Evolutionary conservation across 2,329 filamentous ascomycete genomes (phyloP), one percentile per base, ranked within the genome.

Genomic region (Exophiala sp.): DNA sequence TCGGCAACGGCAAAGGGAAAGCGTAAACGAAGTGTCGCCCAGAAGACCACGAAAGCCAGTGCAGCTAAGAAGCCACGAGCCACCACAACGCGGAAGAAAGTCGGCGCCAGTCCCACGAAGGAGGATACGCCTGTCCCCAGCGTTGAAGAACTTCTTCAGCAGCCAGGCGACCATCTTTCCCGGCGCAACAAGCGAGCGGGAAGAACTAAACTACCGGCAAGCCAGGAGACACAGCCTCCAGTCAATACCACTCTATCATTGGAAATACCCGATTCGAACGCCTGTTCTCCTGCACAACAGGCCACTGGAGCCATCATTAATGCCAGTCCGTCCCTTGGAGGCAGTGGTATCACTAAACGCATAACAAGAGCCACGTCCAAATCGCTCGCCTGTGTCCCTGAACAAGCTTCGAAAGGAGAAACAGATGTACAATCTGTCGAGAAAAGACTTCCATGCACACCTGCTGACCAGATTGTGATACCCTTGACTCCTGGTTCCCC

Each of bases 81-180:
- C 1, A 40, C 52, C 13, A 29, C 43, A 19, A 35, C 38, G n/a
- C 22, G 41, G 13, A 52, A 46, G 35, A 50, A 42, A 37, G 34
- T 35, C 14, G 37, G 13, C 7, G 23, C 29, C 14, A 53, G 46
- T n/a, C n/a, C 18, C 16, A 11, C 40, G 13, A 35, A 48, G 42
- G 23, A 52, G 8, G 42, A 54, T n/a, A 44, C 27, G n/a, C 29
- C 47, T 1, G 46, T 58, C 16, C 53, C 53, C 3, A 50, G 43
- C 8, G 48, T 54, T 16, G 56, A 53, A 40, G 56, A 58, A 37
- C 40, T 55, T 3, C 53, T 55, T 30, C 37, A 48, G 29, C 48
- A 45, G 19, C 48, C 42, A 29, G 48, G 29, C 16, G 29, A 27
- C n/a, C 45, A 27, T 34, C 11, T 51, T 8, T 29, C 34, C 2